Conservation (phyloP, 495 filamentous ascomycete species). For the Lasiosphaeria ovina region DNA sequence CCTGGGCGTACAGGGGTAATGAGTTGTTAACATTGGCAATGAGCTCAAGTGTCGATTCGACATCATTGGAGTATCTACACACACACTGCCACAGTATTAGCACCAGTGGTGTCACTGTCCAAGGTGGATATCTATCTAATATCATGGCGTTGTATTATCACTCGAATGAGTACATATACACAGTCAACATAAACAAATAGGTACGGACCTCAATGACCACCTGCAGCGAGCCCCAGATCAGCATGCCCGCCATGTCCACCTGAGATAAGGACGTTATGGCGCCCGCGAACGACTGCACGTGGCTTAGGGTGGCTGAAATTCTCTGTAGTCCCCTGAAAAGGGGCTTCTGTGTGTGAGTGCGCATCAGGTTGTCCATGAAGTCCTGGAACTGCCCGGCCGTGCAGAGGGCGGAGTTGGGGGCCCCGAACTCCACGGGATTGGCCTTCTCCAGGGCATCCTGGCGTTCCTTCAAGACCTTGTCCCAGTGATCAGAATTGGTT, state of each 20-base stretch:
- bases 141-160: too few species aligned
- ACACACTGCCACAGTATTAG: not conserved
- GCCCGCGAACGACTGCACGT: not conserved
- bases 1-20: not conserved
- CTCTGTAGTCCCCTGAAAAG: not conserved
- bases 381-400: not conserved
- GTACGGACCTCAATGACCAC: not conserved
- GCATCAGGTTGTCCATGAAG: not conserved
- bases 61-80: not conserved
- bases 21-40: not conserved
- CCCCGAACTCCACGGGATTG: not conserved
- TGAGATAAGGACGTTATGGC: not conserved
- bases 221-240: not conserved
- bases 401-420: not conserved
- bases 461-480: not conserved
- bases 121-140: too few species aligned
- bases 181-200: too few species aligned
- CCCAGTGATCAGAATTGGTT: not conserved
- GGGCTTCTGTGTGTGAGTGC: not conserved
- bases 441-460: not conserved
- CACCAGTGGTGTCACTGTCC: not conserved
- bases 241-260: not conserved
- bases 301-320: not conserved
- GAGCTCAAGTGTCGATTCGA: not conserved
- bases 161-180: too few species aligned